A percentile compares a stretch with the other conserved stretches of the same genome.
These are phyloP conservation scores for Ensete glaucum DNA, from an alignment of 176 grass and related monocot genomes.

Conservation along the genomic window DNA sequence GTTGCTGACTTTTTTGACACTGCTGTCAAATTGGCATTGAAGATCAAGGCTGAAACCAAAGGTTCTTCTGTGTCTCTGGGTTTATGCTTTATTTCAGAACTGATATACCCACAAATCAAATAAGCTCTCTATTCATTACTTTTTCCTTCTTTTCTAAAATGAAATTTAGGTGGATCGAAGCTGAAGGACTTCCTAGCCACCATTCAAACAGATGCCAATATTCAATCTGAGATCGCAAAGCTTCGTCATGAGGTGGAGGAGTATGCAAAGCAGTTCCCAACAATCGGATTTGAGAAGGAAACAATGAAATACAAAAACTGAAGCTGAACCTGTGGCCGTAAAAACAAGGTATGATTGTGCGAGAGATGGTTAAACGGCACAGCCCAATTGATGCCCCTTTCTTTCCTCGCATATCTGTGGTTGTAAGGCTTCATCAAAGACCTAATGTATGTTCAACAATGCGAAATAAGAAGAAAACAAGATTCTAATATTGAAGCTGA, in stretches of 20 bases:
- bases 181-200: slow-evolving; percentile 94
- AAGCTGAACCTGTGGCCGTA: not conserved
- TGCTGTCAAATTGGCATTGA: slow-evolving; percentile 70
- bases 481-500: not conserved
- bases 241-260: slow-evolving; percentile 81
- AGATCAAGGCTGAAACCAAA: slow-evolving; percentile 70
- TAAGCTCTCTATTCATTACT: not conserved
- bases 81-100: not conserved
- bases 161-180: slow-evolving; percentile 57
- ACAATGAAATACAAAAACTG: slow-evolving; percentile 93
- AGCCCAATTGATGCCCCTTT: not conserved
- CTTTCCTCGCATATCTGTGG: not conserved
- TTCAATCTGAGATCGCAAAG: slow-evolving; percentile 86
- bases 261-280: slow-evolving; percentile 96
- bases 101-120: not conserved
- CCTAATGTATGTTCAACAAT: too few relatives aligned
- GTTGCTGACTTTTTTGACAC: slow-evolving; percentile 85
- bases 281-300: slow-evolving; percentile 98
- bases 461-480: too few relatives aligned
- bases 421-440: not conserved
- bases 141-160: slow-evolving; percentile 1
- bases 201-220: slow-evolving; percentile 53
- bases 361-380: not conserved
- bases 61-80: slow-evolving; percentile 27
- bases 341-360: not conserved